Conservation (phyloP, 192 early-diverging fungal genomes). For the Kickxella alabastrina region DNA sequence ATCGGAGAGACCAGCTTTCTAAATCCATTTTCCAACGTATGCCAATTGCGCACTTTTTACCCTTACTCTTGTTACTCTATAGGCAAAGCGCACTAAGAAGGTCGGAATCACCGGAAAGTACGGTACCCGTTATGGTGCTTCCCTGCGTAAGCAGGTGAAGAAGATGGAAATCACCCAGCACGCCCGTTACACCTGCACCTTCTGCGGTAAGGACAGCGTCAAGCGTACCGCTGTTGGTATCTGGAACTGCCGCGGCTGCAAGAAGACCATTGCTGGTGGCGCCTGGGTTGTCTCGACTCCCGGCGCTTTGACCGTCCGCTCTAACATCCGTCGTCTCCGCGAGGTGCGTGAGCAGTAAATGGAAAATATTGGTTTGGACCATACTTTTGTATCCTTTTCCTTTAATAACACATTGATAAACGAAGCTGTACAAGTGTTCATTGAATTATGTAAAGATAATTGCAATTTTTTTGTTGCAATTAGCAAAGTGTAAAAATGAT, state of each 20-base stretch:
- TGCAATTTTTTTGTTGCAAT: too few relatives aligned
- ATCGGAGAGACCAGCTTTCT: too few relatives aligned
- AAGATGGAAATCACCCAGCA: slow-evolving; percentile 99
- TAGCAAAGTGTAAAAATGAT: too few relatives aligned
- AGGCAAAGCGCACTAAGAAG: slow-evolving; percentile 97
- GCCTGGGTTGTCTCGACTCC: slow-evolving; percentile 89
- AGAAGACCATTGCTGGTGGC: slow-evolving; percentile 92
- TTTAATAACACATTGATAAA: not conserved
- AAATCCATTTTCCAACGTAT: too few relatives aligned
- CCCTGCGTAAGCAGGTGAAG: slow-evolving; percentile 95
- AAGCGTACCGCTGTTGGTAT: slow-evolving; percentile 95
- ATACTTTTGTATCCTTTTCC: not conserved
- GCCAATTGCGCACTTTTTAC: too few relatives aligned
- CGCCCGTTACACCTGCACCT: slow-evolving; percentile 98
- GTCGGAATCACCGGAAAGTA: slow-evolving; percentile 99
- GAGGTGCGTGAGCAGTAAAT: slow-evolving; percentile 86
- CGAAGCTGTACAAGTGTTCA: not conserved
- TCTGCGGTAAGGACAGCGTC: slow-evolving; percentile 99
- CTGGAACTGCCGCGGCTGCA: slow-evolving; percentile 97
- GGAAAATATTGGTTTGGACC: slow-evolving; percentile 2
- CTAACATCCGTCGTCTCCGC: slow-evolving; percentile 96
- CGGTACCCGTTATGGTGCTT: slow-evolving; percentile 99
- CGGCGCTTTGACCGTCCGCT: slow-evolving; percentile 85
- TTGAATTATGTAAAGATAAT: too few relatives aligned
- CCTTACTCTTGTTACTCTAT: too few relatives aligned